These are phyloP conservation scores for Rutstroemia sp. DNA, from an alignment of 2,329 filamentous ascomycete genomes.

Conservation along the genomic window DNA sequence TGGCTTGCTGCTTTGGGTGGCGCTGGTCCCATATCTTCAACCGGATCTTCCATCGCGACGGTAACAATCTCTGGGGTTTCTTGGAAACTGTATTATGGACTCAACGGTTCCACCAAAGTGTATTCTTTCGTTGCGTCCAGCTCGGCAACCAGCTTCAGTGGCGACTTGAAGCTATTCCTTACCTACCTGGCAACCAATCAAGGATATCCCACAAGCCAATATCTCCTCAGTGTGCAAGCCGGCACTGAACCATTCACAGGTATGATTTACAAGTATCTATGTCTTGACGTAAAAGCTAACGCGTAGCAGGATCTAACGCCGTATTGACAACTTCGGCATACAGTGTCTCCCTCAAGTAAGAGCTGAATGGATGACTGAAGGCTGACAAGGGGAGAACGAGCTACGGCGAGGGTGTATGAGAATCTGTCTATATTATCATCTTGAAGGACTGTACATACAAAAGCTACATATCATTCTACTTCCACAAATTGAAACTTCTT, in stretches of 20 bases:
- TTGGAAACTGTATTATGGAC: slow-evolving; percentile 55
- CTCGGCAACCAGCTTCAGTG: slow-evolving; percentile 44
- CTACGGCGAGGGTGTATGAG: not conserved
- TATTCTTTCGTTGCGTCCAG: slow-evolving; percentile 49
- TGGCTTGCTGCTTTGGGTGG: slow-evolving; percentile 51
- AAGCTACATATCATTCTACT: too few species aligned
- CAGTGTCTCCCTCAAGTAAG: slow-evolving; percentile 12
- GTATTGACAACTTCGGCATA: slow-evolving; percentile 36
- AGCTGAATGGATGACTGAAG: not conserved
- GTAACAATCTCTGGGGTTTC: slow-evolving; percentile 43
- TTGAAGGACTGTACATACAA: too few species aligned
- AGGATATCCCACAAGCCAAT: slow-evolving; percentile 41
- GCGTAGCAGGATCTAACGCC: slow-evolving; percentile 35
- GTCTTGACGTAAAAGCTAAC: not conserved
- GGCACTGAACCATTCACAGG: slow-evolving; percentile 50
- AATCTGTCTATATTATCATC: too few species aligned
- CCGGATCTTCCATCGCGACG: slow-evolving; percentile 45
- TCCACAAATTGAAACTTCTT: too few species aligned
- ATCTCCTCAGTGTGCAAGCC: slow-evolving; percentile 44
- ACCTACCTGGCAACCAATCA: slow-evolving; percentile 45
- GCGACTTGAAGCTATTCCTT: slow-evolving; percentile 50
- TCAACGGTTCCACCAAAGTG: slow-evolving; percentile 51
- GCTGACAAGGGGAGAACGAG: not conserved
- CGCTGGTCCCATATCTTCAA: slow-evolving; percentile 48
- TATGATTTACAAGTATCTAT: slow-evolving; percentile 10